Conservation (phyloP, 371 early-diverging fungal species). For the Mortierella sp. region DNA sequence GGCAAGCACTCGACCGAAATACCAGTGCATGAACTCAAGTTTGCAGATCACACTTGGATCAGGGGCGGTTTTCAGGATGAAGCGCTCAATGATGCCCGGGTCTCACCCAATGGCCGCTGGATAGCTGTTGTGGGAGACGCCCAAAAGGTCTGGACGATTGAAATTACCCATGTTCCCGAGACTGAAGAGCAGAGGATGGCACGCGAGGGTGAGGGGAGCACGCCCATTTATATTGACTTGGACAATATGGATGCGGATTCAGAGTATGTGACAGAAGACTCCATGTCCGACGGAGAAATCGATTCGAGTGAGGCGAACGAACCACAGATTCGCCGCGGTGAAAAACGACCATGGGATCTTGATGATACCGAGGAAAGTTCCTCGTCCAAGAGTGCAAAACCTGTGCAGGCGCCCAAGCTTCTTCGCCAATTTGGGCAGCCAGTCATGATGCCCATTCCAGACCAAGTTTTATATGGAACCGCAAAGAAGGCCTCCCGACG, state of each 20-base stretch:
- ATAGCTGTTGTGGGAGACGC: conserved; percentile 68
- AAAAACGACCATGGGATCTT: conserved; percentile 2
- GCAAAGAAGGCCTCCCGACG: conserved; percentile 8
- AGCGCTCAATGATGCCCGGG: conserved; percentile 65
- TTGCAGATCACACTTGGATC: conserved; percentile 44
- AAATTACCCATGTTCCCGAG: conserved; percentile 45
- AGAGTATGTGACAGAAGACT: conserved; percentile 26
- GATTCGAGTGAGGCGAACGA: background rate
- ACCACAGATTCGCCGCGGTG: background rate
- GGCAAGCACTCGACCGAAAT: too few species aligned
- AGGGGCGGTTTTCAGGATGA: conserved; percentile 55
- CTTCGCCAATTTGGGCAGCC: conserved; percentile 39
- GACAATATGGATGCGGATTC: conserved; percentile 15
- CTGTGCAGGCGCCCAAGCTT: conserved; percentile 8
- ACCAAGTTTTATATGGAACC: conserved; percentile 12
- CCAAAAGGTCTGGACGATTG: conserved; percentile 50
- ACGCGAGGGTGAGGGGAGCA: conserved; percentile 19
- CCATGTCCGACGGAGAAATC: conserved; percentile 11
- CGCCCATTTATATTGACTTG: conserved; percentile 3
- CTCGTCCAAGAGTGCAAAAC: background rate
- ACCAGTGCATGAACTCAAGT: conserved; percentile 25
- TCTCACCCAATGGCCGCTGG: conserved; percentile 61
- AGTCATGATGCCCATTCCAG: conserved; percentile 20
- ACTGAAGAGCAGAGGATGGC: conserved; percentile 33
- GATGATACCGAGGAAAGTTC: background rate